Percentiles rank a stretch among this genome's conserved stretches.
Evolutionary conservation across 106 monocot genomes (phyloP).

Genomic region (Triglochin maritima): DNA sequence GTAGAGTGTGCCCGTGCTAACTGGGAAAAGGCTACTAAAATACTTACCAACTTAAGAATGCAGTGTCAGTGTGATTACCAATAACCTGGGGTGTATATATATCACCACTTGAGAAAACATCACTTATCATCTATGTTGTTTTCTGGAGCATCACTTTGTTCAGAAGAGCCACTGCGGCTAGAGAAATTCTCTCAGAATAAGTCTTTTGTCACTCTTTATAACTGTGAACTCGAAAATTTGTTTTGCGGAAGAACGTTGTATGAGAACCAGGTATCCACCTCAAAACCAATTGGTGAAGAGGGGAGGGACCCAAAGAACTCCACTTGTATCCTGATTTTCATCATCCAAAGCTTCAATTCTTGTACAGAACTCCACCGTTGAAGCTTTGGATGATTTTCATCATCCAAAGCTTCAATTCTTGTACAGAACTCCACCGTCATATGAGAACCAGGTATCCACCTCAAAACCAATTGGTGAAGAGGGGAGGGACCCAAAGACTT

Average conservation of each 20-base stretch:
- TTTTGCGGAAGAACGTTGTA: constrained; percentile 46
- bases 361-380: no score
- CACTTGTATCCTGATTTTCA: no score
- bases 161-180: constrained; percentile 48
- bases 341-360: no score
- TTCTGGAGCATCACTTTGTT: constrained; percentile 25
- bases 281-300: no score
- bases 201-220: constrained; percentile 44
- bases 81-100: constrained; percentile 83
- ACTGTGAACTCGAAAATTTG: constrained; percentile 61
- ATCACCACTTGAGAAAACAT: constrained; percentile 38
- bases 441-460: no score
- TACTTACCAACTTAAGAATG: constrained; percentile 41
- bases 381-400: no score
- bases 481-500: no score
- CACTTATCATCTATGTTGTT: constrained; percentile 38
- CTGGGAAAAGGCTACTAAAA: constrained; percentile 55
- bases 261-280: no score
- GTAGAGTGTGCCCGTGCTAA: constrained; percentile 76
- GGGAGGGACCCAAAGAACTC: no score
- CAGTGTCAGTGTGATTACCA: constrained; percentile 34
- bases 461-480: no score
- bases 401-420: no score
- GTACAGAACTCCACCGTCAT: no score
- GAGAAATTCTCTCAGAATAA: constrained; percentile 58